Base-by-base conservation (phyloP, 768 basidiomycete species). In the Termitomyces sp. region DNA sequence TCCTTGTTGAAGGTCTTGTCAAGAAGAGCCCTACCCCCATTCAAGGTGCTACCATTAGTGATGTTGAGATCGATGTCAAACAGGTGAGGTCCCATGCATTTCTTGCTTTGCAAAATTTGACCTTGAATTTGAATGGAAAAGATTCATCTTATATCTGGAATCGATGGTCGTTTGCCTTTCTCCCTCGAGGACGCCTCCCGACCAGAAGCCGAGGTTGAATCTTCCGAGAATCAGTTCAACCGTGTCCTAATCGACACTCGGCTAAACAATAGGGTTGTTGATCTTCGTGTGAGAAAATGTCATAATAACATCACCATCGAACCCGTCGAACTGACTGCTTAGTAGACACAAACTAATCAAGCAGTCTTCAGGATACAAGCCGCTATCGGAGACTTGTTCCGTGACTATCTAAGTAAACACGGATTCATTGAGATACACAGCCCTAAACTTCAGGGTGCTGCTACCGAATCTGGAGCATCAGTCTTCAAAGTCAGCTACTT, bases 401-500 rank as follows among this genome's bases (percentile, higher is more conserved):
- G 94, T 44, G 81, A 88, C 50, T 89, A 83, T 74, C 77, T 99
- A 56, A 81, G 84, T 61, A 69, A 67, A 24, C 76, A 88, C 53
- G 85, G 87, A 22, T 98, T 98, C 69, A 84, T 84, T 53, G 96
- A 98, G 73, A 98, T 99, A 60, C 96, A 98, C 74, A 94, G 91
- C 59, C 97, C 97, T 5, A 99, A 98, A 75, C 80, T 99, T 2
- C 94, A 98, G 70, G 94, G 92, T 42, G 90, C 97, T 34, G 95
- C 97, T 9, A 98, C 97, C 2, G 97, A 98, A 74, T 92, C 89
- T 13, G 97, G 97, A 9, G 92, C 97, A 43, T 91, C 90, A 36
- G 97, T 99, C 39, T 99, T 98, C 82, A 94, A 95, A 78, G 97
- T 98, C 46, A 82, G 82, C 67, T 98, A 99, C 73, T 99, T 98